Base-by-base conservation (phyloP, 2,329 filamentous ascomycete genomes). In the Arthrocladium fulminans region DNA sequence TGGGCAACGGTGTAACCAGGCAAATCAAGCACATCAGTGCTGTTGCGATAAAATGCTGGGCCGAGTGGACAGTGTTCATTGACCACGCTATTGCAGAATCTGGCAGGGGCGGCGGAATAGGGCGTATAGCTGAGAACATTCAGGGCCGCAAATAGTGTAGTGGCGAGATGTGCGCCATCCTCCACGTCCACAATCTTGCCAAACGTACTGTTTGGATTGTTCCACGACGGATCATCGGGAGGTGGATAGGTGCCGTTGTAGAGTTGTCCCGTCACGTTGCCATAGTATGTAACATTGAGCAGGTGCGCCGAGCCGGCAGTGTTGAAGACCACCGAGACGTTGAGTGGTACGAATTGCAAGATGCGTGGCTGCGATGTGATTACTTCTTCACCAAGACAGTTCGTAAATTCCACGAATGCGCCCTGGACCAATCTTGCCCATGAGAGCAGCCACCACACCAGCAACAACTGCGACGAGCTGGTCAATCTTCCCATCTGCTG, bases 191-290 rank as follows among this genome's bases (percentile, higher is more conserved):
- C 66, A 51, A 96, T 95, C 73, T 96, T 96, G 61, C 88, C 87
- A 47, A 80, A 70, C 0, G 75, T 80, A 42, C 73, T 63, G 29
- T 75, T 76, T 1, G 72, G 61, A 61, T 92, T 72, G 2, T 57
- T 63, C 86, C 88, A 87, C 40, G 72, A 68, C 0, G 77, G 65
- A 61, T 79, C 75, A 57, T 75, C 65, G 15, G 75, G 66, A 0
- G 77, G 59, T 27, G 87, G 88, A 46, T 88, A 76, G 2, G 66
- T 51, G n/a, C 71, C 69, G 10, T 67, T 61, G 2, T 73, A 72
- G 38, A 76, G 73, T 44, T 83, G 79, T 40, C 92, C 92, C 7
- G 83, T 86, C 24, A 97, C 88, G 66, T 97, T 96, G 45, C 89
- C 90, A 71, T 88, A 97, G 40, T 95, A 77, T 1, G 81, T 92